A percentile compares a stretch with the other conserved stretches of the same genome.
Evolutionary conservation across 2,329 filamentous ascomycete species (phyloP).

Genomic region (Talaromyces atroroseus): DNA sequence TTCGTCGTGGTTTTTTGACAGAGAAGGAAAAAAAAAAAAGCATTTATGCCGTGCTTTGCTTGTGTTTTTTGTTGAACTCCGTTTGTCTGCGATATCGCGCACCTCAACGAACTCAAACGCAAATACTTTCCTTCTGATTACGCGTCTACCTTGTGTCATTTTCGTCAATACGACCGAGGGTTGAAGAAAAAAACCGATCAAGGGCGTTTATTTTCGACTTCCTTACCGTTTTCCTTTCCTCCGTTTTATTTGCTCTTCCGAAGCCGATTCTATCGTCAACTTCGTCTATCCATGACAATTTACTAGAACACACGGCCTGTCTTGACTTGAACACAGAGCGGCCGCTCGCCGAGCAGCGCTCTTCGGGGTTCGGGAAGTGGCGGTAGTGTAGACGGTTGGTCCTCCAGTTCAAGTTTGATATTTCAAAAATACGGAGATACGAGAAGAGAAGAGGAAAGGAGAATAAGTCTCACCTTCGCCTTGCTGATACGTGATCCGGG

Average conservation of each 20-base stretch:
- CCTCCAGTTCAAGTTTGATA: constrained; percentile 4
- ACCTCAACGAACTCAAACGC: neutral
- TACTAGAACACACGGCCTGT: constrained; percentile 29
- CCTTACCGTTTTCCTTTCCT: neutral
- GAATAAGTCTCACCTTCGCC: neutral
- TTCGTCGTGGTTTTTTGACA: constrained; percentile 15
- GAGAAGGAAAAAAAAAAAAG: neutral
- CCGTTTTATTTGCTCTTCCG: neutral
- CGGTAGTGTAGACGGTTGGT: constrained; percentile 40
- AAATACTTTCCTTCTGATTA: neutral
- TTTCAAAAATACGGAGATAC: neutral
- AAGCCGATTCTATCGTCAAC: constrained; percentile 18
- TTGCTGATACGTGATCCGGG: constrained; percentile 20
- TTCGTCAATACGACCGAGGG: neutral
- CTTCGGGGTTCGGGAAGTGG: constrained; percentile 31
- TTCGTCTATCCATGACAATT: constrained; percentile 32
- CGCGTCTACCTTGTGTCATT: neutral
- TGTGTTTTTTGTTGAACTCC: neutral
- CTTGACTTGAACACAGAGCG: constrained; percentile 29
- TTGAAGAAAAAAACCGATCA: neutral
- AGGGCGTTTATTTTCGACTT: neutral
- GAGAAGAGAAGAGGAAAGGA: neutral
- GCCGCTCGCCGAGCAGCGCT: constrained; percentile 38
- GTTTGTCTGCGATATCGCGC: constrained; percentile 3
- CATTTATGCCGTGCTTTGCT: constrained; percentile 9